Conservation (phyloP, 768 basidiomycete species). For the Sporobolomyces roseus region DNA sequence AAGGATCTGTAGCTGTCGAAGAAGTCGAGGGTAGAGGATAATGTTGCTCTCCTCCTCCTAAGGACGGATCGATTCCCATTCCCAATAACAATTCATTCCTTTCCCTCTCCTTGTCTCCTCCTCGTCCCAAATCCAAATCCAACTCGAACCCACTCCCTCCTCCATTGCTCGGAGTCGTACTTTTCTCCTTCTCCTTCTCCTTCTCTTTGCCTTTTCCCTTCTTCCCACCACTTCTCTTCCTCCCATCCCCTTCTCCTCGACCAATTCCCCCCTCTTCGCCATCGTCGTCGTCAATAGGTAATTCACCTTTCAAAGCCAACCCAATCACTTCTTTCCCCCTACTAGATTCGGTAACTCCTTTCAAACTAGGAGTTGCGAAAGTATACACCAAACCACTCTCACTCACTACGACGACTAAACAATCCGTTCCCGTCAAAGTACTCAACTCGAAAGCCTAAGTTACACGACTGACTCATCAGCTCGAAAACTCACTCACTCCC, state of each 20-base stretch:
- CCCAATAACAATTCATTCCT: not conserved
- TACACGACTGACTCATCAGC: not conserved
- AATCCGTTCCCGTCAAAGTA: conserved; percentile 41
- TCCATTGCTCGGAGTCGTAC: too few species aligned
- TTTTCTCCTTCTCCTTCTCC: too few species aligned
- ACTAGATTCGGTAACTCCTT: conserved; percentile 17
- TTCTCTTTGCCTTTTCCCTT: too few species aligned
- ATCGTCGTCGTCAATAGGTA: not conserved
- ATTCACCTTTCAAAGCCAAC: conserved; percentile 21
- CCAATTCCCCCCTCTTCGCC: not conserved
- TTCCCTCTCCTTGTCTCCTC: too few species aligned
- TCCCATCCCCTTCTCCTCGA: too few species aligned
- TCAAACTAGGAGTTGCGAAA: conserved; percentile 34
- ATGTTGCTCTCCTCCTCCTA: not conserved
- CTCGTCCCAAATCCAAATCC: too few species aligned
- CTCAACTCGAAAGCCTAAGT: conserved; percentile 35
- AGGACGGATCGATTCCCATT: not conserved
- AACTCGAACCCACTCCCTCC: too few species aligned
- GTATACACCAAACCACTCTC: conserved; percentile 39
- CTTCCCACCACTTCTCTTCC: too few species aligned
- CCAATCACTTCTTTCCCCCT: conserved; percentile 27
- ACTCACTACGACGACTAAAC: conserved; percentile 34
- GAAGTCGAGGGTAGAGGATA: not conserved
- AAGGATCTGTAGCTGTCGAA: not conserved
- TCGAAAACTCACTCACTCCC: not conserved